Evolutionary conservation across 148 eudicot genomes (phyloP).

Genomic region (Rhododendron ovatum): DNA sequence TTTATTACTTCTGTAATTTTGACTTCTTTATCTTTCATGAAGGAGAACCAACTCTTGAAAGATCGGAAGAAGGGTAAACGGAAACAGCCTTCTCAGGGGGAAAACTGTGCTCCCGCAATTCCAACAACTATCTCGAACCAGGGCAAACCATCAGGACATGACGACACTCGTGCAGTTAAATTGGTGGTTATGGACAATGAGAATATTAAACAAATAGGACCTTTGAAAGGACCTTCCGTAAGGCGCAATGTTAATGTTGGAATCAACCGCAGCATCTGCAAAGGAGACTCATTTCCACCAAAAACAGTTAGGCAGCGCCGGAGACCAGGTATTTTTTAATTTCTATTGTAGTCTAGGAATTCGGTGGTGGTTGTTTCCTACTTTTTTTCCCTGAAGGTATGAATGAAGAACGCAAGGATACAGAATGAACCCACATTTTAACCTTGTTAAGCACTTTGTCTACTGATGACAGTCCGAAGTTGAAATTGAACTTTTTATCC

Average conservation of each 20-base stretch:
- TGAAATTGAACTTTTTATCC: neutral
- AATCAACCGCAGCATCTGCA: slow-evolving; percentile 44
- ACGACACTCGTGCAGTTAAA: slow-evolving; percentile 53
- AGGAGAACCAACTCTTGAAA: slow-evolving; percentile 90
- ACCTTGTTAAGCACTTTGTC: neutral
- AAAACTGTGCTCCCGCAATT: slow-evolving; percentile 39
- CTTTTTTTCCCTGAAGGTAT: neutral
- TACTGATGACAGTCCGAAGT: neutral
- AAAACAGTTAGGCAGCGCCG: slow-evolving; percentile 61
- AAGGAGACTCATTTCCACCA: slow-evolving; percentile 48
- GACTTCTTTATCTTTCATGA: slow-evolving; percentile 25
- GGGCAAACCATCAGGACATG: slow-evolving; percentile 46
- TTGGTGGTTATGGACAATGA: slow-evolving; percentile 57
- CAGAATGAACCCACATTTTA: neutral
- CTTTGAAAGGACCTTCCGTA: slow-evolving; percentile 54
- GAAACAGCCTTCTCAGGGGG: slow-evolving; percentile 57
- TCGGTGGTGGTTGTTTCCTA: neutral
- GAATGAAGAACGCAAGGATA: neutral
- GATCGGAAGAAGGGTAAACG: slow-evolving; percentile 74
- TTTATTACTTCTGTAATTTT: slow-evolving; percentile 14
- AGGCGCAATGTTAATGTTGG: slow-evolving; percentile 54
- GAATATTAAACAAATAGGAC: slow-evolving; percentile 49
- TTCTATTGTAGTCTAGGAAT: neutral
- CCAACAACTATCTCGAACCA: slow-evolving; percentile 43
- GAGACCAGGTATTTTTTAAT: slow-evolving; percentile 50